phyloP scores from a whole-genome alignment of 192 early-diverging fungal species.

The Gonapodya prolifera region DNA sequence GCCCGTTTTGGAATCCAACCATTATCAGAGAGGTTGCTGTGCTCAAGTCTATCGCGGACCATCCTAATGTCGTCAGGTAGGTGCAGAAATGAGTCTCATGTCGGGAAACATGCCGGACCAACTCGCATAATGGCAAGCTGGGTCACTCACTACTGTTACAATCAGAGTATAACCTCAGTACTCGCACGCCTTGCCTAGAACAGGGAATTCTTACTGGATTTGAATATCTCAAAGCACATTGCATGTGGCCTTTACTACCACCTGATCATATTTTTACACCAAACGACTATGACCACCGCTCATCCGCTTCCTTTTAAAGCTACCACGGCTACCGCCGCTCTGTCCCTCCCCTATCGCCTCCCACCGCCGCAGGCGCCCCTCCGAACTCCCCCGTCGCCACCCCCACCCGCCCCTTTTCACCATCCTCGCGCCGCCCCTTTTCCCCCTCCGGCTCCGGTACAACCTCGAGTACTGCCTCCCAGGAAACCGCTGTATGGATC shows the following conservation, averaged over 20 bases:
- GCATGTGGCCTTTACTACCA: no score
- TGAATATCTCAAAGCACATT: no score
- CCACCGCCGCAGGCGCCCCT: background rate
- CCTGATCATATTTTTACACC: no score
- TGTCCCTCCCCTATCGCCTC: background rate
- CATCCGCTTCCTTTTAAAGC: background rate
- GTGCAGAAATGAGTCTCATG: no score
- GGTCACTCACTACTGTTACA: no score
- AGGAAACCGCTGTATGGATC: background rate
- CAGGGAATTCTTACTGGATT: no score
- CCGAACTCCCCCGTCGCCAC: background rate
- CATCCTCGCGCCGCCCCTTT: background rate
- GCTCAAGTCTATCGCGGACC: background rate
- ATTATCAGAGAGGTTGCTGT: background rate
- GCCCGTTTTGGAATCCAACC: background rate
- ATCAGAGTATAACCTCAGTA: no score
- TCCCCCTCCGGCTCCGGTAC: background rate
- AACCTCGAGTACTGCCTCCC: no score
- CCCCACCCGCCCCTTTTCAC: background rate
- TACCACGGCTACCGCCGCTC: background rate
- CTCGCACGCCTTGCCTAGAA: no score
- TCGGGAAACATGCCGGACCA: no score
- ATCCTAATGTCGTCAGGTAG: background rate
- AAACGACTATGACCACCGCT: no score
- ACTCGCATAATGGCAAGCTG: no score